These are phyloP conservation scores for Przewalskia tangutica DNA, from an alignment of 257 asterid species.

Conservation along the genomic window DNA sequence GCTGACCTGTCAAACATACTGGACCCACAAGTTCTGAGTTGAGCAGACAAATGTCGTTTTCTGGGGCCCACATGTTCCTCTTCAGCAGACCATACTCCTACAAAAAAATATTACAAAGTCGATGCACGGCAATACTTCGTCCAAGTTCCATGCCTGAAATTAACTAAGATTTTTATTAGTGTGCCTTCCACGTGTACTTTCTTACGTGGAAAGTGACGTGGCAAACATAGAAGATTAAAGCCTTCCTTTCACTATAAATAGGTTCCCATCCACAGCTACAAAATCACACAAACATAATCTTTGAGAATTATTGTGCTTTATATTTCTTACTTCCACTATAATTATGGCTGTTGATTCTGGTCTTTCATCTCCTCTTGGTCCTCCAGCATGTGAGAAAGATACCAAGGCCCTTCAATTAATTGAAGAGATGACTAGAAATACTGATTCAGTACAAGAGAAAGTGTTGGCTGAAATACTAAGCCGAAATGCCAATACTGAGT, in stretches of 20 bases:
- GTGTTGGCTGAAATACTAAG: constrained; percentile 49
- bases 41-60: background rate
- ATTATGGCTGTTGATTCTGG: constrained; percentile 39
- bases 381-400: constrained; percentile 41
- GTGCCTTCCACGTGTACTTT: background rate
- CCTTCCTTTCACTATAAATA: constrained; percentile 9
- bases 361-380: constrained; percentile 20
- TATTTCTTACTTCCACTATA: background rate
- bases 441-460: constrained; percentile 41
- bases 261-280: background rate
- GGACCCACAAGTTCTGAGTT: constrained; percentile 11
- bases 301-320: background rate
- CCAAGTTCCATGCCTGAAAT: constrained; percentile 6
- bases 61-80: constrained; percentile 14
- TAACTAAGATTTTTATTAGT: background rate
- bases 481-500: constrained; percentile 56
- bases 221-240: background rate
- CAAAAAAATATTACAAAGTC: constrained; percentile 14
- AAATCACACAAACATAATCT: background rate
- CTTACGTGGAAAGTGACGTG: constrained; percentile 11
- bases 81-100: background rate
- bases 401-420: constrained; percentile 50
- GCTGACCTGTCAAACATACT: constrained; percentile 19
- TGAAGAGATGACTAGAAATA: constrained; percentile 47
- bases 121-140: constrained; percentile 9